Conservation (phyloP, 345 rosid genomes). For the Boechera divaricarpa region DNA sequence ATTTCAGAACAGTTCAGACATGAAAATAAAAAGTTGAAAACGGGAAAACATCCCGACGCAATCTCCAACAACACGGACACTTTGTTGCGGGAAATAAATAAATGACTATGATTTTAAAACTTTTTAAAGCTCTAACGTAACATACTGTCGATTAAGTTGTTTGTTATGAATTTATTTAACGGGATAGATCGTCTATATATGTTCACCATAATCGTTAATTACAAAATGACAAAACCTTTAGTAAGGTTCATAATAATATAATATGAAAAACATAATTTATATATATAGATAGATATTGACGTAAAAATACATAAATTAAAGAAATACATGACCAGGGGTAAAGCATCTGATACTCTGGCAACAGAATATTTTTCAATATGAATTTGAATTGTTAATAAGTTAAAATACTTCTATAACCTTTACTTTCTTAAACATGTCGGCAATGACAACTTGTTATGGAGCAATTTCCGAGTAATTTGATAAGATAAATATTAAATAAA, state of each 20-base stretch:
- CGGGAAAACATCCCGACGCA: too few species aligned
- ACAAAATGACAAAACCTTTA: too few species aligned
- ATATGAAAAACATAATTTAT: not conserved
- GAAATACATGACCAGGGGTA: conserved; percentile 15
- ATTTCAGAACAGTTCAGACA: too few species aligned
- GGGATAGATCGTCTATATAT: too few species aligned
- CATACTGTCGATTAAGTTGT: too few species aligned
- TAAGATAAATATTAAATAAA: not conserved
- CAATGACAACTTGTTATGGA: conserved; percentile 37
- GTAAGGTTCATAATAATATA: not conserved
- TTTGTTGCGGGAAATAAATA: too few species aligned
- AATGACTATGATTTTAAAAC: too few species aligned
- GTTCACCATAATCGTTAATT: too few species aligned
- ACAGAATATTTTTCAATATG: conserved; percentile 24
- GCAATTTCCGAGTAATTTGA: conserved; percentile 36
- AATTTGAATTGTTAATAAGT: conserved; percentile 23
- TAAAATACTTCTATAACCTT: conserved; percentile 33
- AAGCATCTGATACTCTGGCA: conserved; percentile 31
- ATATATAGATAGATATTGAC: not conserved
- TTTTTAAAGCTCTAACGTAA: too few species aligned
- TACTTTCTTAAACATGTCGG: conserved; percentile 30
- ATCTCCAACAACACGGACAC: too few species aligned
- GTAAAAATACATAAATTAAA: not conserved
- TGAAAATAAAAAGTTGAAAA: too few species aligned
- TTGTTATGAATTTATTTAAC: too few species aligned